Base-by-base conservation (phyloP, 2,329 filamentous ascomycete species). In the Fusarium sterilihyphosum region DNA sequence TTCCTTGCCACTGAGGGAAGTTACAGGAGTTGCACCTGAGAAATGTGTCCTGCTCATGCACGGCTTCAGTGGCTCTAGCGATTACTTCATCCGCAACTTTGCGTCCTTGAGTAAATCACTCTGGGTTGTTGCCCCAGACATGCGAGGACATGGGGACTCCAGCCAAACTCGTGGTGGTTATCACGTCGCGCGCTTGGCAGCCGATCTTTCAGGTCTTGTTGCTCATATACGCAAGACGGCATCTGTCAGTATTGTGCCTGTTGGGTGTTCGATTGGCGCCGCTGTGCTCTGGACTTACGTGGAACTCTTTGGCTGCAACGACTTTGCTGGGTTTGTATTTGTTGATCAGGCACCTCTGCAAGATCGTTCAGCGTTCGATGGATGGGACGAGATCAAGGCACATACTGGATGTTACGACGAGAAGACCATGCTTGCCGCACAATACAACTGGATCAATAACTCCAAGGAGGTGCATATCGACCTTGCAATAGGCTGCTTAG, bases 221-320 rank as follows among this genome's bases (percentile, higher is more conserved):
- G 58, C 58, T 29, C 71, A 77, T 53, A 58, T 79, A 41, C 67
- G 65, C 50, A 74, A 72, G 62, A 62, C 65, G n/a, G 70, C 65
- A n/a, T 53, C 72, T 10, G 60, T 72, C n/a, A 61, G 62, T 22
- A 67, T 79, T 31, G 60, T 79, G 22, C 77, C 77, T 13, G 77
- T 79, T 38, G 77, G 77, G 24, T 79, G 77, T 41, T 79, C 77
- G 18, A 79, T 79, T 37, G 77, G 77, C 18, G 77, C 77, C 31
- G 77, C 77, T 22, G 77, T 79, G 38, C 61, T 79, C n/a, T 79
- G 77, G 77, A 78, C 77, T 12, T 78, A 79, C 12, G 35, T 77
- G 24, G 77, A 79, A 38, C 52, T 79, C 20, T 79, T 79, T 62
- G 75, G 75, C 10, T 76, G 75, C 22, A 53, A 52, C 18, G 76